phyloP scores from a whole-genome alignment of 2,329 filamentous ascomycete genomes.

The Dothistroma pini region DNA sequence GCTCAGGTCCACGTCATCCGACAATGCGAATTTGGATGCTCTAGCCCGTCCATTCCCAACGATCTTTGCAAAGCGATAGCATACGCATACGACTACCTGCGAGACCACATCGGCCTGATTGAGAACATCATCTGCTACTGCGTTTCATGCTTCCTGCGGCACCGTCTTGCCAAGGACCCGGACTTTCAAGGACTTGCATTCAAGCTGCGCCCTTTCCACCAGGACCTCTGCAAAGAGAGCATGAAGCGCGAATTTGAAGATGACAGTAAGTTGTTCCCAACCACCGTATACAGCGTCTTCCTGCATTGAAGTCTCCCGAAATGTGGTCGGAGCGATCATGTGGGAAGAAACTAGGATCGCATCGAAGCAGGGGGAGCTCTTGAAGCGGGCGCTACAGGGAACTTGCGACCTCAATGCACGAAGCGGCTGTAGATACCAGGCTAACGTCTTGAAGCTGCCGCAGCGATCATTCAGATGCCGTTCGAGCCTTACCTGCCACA shows the following conservation, averaged over 20 bases:
- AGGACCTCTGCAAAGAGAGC: constrained; percentile 40
- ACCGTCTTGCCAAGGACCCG: constrained; percentile 35
- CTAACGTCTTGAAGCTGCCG: constrained; percentile 17
- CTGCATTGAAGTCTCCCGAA: too few relatives aligned
- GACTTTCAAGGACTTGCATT: constrained; percentile 39
- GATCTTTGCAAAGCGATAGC: constrained; percentile 41
- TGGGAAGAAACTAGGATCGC: too few relatives aligned
- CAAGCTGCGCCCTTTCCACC: constrained; percentile 39
- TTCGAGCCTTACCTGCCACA: constrained; percentile 25
- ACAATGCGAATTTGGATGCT: constrained; percentile 40
- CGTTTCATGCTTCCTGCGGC: constrained; percentile 42
- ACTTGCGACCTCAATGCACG: neutral
- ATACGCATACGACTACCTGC: constrained; percentile 31
- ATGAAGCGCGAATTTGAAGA: constrained; percentile 39
- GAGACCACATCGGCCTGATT: constrained; percentile 31
- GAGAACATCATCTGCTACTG: constrained; percentile 45
- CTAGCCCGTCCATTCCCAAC: constrained; percentile 36
- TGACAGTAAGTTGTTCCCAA: constrained; percentile 36
- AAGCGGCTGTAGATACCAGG: neutral
- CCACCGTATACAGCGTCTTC: neutral
- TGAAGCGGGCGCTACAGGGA: too few relatives aligned
- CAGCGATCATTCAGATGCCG: constrained; percentile 32
- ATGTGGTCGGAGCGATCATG: too few relatives aligned
- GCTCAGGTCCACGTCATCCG: constrained; percentile 40
- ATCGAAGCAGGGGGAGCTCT: too few relatives aligned